Evolutionary conservation across 345 rosid species (phyloP).

Genomic region (Acer yangbiense): DNA sequence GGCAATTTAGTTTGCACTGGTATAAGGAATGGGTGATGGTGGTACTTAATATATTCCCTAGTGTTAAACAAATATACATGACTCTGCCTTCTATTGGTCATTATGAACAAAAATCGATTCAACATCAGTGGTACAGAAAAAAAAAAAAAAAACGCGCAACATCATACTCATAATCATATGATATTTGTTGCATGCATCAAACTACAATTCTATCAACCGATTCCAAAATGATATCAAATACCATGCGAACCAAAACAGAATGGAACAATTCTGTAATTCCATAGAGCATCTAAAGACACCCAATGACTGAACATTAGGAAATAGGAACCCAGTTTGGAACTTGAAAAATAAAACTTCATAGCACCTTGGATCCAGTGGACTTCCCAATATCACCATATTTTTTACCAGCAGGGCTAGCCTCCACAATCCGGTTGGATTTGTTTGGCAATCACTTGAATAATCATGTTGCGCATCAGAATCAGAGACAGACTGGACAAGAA

Average conservation of each 20-base stretch:
- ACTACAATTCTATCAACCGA: conserved; percentile 12
- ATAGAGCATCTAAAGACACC: neutral
- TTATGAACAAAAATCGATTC: neutral
- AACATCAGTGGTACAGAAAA: neutral
- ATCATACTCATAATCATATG: neutral
- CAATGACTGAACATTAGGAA: neutral
- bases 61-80: neutral
- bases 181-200: conserved; percentile 15
- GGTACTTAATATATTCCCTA: neutral
- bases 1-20: neutral
- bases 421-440: conserved; percentile 50
- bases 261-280: neutral
- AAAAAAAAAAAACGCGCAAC: neutral
- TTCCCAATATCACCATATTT: conserved; percentile 60
- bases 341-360: conserved; percentile 15
- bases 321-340: conserved; percentile 12
- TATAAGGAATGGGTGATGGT: neutral
- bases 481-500: conserved; percentile 55
- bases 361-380: conserved; percentile 68
- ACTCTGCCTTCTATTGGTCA: neutral
- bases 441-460: conserved; percentile 33
- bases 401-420: conserved; percentile 73
- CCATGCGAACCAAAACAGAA: neutral
- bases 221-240: neutral
- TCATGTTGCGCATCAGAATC: conserved; percentile 39